Conservation (phyloP, 371 early-diverging fungal species). For the Mucor ambiguus region DNA sequence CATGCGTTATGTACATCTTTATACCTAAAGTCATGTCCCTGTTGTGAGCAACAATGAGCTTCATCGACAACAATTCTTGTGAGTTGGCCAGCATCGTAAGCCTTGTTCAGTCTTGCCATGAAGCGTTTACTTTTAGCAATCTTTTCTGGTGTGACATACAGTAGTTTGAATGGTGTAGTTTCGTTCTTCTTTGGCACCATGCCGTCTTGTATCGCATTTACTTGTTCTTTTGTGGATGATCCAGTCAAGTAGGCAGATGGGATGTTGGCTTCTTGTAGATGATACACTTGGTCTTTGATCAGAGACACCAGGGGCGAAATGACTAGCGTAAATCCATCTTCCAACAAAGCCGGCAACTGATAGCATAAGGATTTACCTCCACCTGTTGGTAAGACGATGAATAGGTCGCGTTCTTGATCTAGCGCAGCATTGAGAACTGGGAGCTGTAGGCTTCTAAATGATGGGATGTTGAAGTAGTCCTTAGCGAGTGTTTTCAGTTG, state of each 20-base stretch:
- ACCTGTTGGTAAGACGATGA: conserved; percentile 90
- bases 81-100: conserved; percentile 60
- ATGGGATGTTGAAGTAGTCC: conserved; percentile 50
- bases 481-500: conserved; percentile 37
- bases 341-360: conserved; percentile 82
- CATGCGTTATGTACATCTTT: background rate
- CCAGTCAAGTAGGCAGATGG: conserved; percentile 69
- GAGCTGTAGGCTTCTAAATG: conserved; percentile 74
- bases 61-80: conserved; percentile 88
- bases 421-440: conserved; percentile 79
- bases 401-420: conserved; percentile 67
- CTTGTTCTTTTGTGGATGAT: conserved; percentile 56
- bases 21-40: conserved; percentile 88
- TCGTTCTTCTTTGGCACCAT: conserved; percentile 38
- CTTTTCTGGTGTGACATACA: conserved; percentile 94
- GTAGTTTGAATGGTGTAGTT: conserved; percentile 47
- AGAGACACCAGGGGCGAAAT: conserved; percentile 84
- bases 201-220: conserved; percentile 48
- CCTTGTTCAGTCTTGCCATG: conserved; percentile 64
- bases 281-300: conserved; percentile 84
- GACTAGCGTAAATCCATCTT: conserved; percentile 81
- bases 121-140: conserved; percentile 76
- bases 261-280: conserved; percentile 71
- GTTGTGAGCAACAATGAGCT: conserved; percentile 80
- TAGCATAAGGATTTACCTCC: conserved; percentile 91